Base-by-base conservation (phyloP, 1,284 basidiomycete genomes). In the Flammula alnicola region DNA sequence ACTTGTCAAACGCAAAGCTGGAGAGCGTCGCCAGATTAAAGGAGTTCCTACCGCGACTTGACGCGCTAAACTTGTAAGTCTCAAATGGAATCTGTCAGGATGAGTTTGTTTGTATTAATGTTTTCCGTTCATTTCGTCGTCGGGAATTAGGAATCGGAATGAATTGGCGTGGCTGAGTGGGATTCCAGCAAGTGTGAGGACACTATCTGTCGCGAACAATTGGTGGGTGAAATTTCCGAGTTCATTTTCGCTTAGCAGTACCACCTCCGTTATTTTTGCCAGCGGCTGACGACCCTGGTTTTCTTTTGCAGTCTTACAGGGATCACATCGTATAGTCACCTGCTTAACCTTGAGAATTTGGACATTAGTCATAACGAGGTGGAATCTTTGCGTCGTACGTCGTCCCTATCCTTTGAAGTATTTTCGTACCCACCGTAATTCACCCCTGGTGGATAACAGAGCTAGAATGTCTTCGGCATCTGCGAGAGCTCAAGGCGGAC, bases 331-430 rank as follows among this genome's bases (percentile, higher is more conserved):
- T 97, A 95, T 67, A 81, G 81, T 63, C 95, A 98, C 67, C 75
- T 99, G 58, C 73, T 78, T 30, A 91, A 92, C 67, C 78, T 99
- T 33, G 92, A 95, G 70, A 84, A 81, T 61, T 79, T 99, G 57
- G 94, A 99, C 72, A 85, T 99, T 57, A 95, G 93, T 67, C 71
- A 83, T 60, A 99, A 99, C 67, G 82, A 92, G 54, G 79, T 99
- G 46, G 92, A 95, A 56, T 92, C 88, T 11, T 75, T 97, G 38
- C 79, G 78, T 38, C 92, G 93, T 95, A 68, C 70, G 92, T 84
- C 44, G 35, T 44, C 51, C 29, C n/a, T 20, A 57, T 51, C 38
- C 43, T 37, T 43, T 45, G 53, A 56, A 26, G 37, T 48, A 36
- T 23, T 58, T 44, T 49, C 49, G n/a, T n/a, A n/a, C n/a, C n/a